Evolutionary conservation across 2,329 filamentous ascomycete genomes (phyloP).

Genomic region (Colletotrichum sansevieriae): DNA sequence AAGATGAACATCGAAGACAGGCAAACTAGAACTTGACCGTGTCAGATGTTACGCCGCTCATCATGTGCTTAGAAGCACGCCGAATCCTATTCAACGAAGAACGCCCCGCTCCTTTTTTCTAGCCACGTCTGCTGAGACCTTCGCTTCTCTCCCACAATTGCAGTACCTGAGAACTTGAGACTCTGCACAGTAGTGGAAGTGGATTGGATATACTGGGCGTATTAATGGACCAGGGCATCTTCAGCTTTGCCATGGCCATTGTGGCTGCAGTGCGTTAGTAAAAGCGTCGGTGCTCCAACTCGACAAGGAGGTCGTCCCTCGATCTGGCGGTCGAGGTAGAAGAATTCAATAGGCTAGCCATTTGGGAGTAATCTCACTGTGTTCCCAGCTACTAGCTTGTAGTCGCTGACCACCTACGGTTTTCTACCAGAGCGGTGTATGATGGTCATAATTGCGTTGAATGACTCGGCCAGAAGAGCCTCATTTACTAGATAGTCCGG

Average conservation of each 20-base stretch:
- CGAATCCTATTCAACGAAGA: not conserved
- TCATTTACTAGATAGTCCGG: not conserved
- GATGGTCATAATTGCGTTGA: not conserved
- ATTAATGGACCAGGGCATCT: conserved; percentile 10
- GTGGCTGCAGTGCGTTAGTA: not conserved
- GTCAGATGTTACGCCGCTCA: conserved; percentile 4
- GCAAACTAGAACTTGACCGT: not conserved
- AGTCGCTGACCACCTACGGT: conserved; percentile 17
- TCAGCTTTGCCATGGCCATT: not conserved
- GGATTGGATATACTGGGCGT: conserved; percentile 21
- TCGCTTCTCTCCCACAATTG: not conserved
- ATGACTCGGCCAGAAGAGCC: conserved; percentile 15
- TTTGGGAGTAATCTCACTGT: not conserved
- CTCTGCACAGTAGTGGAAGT: not conserved
- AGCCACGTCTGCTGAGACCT: conserved; percentile 7
- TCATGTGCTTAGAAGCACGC: conserved; percentile 35
- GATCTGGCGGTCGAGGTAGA: conserved; percentile 32
- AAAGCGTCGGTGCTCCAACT: not conserved
- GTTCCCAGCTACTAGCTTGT: not conserved
- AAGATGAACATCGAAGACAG: not conserved
- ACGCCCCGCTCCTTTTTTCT: not conserved
- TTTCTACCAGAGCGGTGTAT: not conserved
- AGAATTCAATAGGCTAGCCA: not conserved
- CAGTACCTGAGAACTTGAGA: not conserved
- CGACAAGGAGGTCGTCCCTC: not conserved